Evolutionary conservation across 495 filamentous ascomycete species (phyloP).

Genomic region (Thozetella sp.): DNA sequence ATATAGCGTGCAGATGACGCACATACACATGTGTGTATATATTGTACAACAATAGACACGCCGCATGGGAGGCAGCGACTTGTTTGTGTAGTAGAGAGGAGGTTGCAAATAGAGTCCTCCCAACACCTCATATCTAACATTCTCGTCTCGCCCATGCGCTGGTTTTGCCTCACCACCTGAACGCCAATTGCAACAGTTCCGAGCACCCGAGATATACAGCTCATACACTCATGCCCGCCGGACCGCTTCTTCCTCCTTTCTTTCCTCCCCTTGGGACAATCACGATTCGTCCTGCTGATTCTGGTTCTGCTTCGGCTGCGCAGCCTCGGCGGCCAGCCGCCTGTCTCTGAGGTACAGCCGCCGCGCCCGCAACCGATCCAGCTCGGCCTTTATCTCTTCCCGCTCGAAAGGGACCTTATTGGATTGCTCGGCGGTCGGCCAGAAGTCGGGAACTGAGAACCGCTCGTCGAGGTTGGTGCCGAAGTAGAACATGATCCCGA

Average conservation of each 20-base stretch:
- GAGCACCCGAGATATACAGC: constrained; percentile 7
- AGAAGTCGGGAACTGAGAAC: constrained; percentile 89
- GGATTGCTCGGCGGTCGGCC: constrained; percentile 83
- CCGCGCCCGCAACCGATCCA: constrained; percentile 68
- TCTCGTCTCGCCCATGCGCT: not conserved
- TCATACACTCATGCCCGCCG: too few species aligned
- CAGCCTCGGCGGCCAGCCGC: constrained; percentile 57
- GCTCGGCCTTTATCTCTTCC: constrained; percentile 82
- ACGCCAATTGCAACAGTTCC: constrained; percentile 16
- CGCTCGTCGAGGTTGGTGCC: constrained; percentile 95
- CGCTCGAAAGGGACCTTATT: constrained; percentile 87
- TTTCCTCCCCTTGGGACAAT: constrained; percentile 1
- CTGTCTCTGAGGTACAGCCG: constrained; percentile 61
- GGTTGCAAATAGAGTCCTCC: not conserved
- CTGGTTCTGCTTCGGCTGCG: constrained; percentile 26
- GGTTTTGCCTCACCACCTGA: constrained; percentile 3
- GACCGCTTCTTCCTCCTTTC: not conserved
- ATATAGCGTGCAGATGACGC: not conserved
- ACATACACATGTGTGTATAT: not conserved
- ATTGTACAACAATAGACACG: constrained; percentile 12
- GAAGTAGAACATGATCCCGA: constrained; percentile 99
- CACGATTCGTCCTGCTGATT: constrained; percentile 19
- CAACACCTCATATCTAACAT: constrained; percentile 1
- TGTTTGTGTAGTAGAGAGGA: constrained; percentile 2
- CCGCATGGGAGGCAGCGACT: not conserved